These are phyloP conservation scores for Rosa chinensis DNA, from an alignment of 306 rosid genomes.

Conservation along the genomic window DNA sequence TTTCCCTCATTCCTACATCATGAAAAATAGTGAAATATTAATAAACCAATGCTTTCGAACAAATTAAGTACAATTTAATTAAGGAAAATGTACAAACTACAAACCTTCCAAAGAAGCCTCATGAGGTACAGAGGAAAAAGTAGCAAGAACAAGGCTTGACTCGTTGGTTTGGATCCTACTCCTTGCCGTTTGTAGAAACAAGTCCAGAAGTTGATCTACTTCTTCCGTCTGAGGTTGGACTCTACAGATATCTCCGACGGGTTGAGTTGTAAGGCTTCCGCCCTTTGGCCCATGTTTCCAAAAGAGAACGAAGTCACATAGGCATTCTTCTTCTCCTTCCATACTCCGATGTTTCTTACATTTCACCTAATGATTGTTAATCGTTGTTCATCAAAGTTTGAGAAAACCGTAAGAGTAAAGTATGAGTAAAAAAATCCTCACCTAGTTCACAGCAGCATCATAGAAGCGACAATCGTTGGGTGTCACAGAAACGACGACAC, in stretches of 20 bases:
- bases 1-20: too few species aligned
- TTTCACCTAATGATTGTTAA: constrained; percentile 41
- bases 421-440: background rate
- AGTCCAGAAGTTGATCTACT: constrained; percentile 35
- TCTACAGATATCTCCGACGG: constrained; percentile 43
- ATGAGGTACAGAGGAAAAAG: too few species aligned
- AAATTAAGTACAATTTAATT: too few species aligned
- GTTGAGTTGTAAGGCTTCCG: constrained; percentile 27
- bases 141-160: too few species aligned
- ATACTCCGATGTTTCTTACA: constrained; percentile 35
- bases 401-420: too few species aligned
- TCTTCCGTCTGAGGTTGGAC: constrained; percentile 32
- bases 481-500: constrained; percentile 29
- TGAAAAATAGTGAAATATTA: too few species aligned
- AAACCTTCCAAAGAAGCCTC: too few species aligned
- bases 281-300: constrained; percentile 71
- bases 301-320: constrained; percentile 44
- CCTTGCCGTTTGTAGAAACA: too few species aligned
- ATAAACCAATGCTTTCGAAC: too few species aligned
- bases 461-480: constrained; percentile 40
- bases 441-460: constrained; percentile 40
- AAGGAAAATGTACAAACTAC: too few species aligned
- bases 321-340: constrained; percentile 55
- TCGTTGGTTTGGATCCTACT: too few species aligned
- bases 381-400: too few species aligned